Evolutionary conservation across 495 filamentous ascomycete genomes (phyloP), one percentile per base, ranked within the genome.

Genomic region (Jackrogersella multiformis): DNA sequence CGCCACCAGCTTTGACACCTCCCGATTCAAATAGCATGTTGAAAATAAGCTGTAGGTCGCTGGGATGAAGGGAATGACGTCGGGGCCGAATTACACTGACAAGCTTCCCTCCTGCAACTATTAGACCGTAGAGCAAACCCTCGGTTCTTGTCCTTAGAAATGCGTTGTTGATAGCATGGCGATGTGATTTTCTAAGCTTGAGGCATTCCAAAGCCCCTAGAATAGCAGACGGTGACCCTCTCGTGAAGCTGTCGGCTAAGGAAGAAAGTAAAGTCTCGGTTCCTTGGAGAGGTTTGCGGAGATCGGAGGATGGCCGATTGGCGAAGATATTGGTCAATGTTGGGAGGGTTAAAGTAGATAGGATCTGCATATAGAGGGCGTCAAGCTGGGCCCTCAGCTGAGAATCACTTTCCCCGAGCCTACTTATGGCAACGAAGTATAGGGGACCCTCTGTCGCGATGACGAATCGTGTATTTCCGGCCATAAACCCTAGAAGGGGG

Each of bases 11-110:
- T 66, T 93, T 93, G 72, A 99, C 88, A 34, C 91, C 90, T 41
- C 90, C 89, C 2, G 94, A 92, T 74, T 96, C 94, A 66, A 97
- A 98, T n/a, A 99, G 87, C 96, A 99, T 98, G 70, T 97, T 97
- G 83, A 99, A 98, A 24, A 99, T 89, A 26, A 99, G 86, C 66
- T 97, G 94, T 18, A 99, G 84, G 68, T 99, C 96, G 55, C 94
- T 93, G 0, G 96, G 96, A 66, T 98, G 96, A 26, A 99, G 85
- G 0, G 92, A 97, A 78, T 99, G 95, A 58, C 94, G 93, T 72
- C 94, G 93, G 0, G 96, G 96, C 34, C 96, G 84, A 39, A 97
- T 88, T 32, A 99, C 96, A 72, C 91, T 95, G 48, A 99, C 96
- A 7, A 99, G 90, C 61, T 90, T 88, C 20, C 93, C 93, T n/a